Percentiles rank a stretch among this genome's conserved stretches.
These are phyloP conservation scores for Phellinidium pouzarii DNA, from an alignment of 1,284 basidiomycete genomes.

Conservation along the genomic window DNA sequence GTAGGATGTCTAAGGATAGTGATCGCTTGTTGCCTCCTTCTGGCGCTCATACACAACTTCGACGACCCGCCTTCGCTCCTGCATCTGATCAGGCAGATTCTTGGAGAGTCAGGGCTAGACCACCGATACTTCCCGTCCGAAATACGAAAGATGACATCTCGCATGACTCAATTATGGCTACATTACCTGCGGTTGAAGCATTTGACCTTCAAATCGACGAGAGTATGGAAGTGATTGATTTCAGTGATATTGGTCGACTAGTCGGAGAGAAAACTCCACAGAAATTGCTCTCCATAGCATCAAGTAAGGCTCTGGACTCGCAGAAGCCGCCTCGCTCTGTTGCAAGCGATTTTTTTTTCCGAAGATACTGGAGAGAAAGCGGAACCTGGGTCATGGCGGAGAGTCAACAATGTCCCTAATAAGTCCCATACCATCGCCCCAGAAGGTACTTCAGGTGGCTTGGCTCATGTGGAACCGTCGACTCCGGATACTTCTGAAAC, in stretches of 20 bases:
- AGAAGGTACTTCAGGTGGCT: not conserved
- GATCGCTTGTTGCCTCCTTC: not conserved
- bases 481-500: not conserved
- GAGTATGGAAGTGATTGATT: slow-evolving; percentile 70
- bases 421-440: not conserved
- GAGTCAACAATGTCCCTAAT: not conserved
- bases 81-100: slow-evolving; percentile 42
- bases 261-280: slow-evolving; percentile 34
- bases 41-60: slow-evolving; percentile 22
- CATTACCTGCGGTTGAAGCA: slow-evolving; percentile 11
- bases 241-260: slow-evolving; percentile 66
- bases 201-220: slow-evolving; percentile 37
- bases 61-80: slow-evolving; percentile 23
- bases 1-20: not conserved
- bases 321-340: slow-evolving; percentile 28
- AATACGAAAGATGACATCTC: slow-evolving; percentile 19
- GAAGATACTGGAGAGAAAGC: slow-evolving; percentile 25
- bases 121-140: slow-evolving; percentile 28
- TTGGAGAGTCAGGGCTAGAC: slow-evolving; percentile 51
- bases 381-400: slow-evolving; percentile 11
- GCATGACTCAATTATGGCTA: not conserved
- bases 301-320: not conserved
- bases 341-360: slow-evolving; percentile 66
- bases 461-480: not conserved
- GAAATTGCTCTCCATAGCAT: not conserved